Base-by-base conservation (phyloP, 2,329 filamentous ascomycete genomes). In the Diplodia intermedia region DNA sequence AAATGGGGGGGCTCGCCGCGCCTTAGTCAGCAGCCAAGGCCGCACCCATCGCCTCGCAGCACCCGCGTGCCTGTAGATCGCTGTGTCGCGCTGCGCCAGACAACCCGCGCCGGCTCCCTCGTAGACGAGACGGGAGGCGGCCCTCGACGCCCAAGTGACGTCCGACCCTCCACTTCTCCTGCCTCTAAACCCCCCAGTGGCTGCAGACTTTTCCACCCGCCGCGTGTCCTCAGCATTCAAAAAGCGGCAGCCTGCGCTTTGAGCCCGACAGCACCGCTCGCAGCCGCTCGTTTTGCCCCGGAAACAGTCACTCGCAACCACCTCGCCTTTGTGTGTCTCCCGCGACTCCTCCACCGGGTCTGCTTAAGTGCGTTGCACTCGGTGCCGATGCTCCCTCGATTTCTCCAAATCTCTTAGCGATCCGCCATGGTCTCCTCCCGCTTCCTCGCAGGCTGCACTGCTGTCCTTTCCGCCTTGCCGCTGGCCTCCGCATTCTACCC, bases 401-500 rank as follows among this genome's bases (percentile, higher is more conserved):
- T 40, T 36, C 53, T 66, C 53, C n/a, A 15, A 9, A 20, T 20
- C 36, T 36, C 20, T 29, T 65, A 54, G 50, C 36, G n/a, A 23
- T 47, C 57, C 43, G 40, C 43, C 43, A 60, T 60, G 65, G 40
- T 52, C 7, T 26, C 47, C 7, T 52, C 31, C 11, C 60, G 47
- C 31, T n/a, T 52, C 31, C 43, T 62, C 20, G 57, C 57, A 26
- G 23, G 40, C 57, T 40, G 29, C 15, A 23, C 56, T 26, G 40
- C 40, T 43, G 40, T 31, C 60, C 36, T 15, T 20, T 38, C 50
- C 29, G 47, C 49, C 43, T 31, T 61, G 55, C 66, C 66, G 4
- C 70, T 71, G 18, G 75, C 69, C 15, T 70, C 72, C 7, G 77
- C 77, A 18, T 79, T 79, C 71, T 79, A 79, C 65, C 77, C 78